Percentiles rank a stretch among this genome's conserved stretches.
Evolutionary conservation across 768 basidiomycete species (phyloP).

Genomic region (Panaeolus papilionaceus): DNA sequence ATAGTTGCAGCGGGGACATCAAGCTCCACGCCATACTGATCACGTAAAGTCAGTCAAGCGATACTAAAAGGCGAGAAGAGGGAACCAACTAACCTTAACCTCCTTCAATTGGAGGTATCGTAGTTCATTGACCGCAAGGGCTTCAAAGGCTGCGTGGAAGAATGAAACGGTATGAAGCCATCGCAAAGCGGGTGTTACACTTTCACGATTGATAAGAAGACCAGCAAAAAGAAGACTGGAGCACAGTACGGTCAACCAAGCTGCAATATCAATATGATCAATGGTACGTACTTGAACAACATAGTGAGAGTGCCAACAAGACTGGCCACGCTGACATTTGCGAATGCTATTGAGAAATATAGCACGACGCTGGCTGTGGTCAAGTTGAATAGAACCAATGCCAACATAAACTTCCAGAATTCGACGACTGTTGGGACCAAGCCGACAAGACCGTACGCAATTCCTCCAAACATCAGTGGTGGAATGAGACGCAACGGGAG

Average conservation of each 20-base stretch:
- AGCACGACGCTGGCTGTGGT: constrained; percentile 94
- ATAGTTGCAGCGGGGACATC: constrained; percentile 97
- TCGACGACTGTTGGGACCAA: constrained; percentile 87
- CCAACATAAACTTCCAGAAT: constrained; percentile 99
- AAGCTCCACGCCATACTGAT: constrained; percentile 92
- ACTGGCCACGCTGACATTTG: constrained; percentile 87
- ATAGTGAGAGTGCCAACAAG: constrained; percentile 95
- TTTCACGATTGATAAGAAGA: constrained; percentile 91
- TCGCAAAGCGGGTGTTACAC: constrained; percentile 70
- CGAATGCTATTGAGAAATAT: constrained; percentile 88
- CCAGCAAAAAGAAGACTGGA: constrained; percentile 93
- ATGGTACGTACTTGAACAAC: constrained; percentile 91
- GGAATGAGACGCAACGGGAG: constrained; percentile 94
- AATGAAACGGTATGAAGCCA: constrained; percentile 95
- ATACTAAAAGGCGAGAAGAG: constrained; percentile 27
- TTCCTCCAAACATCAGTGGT: constrained; percentile 93
- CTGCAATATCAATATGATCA: constrained; percentile 7
- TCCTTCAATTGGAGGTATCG: constrained; percentile 94
- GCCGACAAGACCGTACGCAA: constrained; percentile 94
- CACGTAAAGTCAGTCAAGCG: constrained; percentile 6
- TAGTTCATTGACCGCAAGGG: constrained; percentile 96
- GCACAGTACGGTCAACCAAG: background rate
- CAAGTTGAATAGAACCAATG: constrained; percentile 94
- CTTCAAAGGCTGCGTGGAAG: constrained; percentile 99
- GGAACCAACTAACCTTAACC: constrained; percentile 60